A percentile compares a stretch with the other conserved stretches of the same genome.
Conservation (phyloP, 2,329 filamentous ascomycete species). For the Penicillium sp. region DNA sequence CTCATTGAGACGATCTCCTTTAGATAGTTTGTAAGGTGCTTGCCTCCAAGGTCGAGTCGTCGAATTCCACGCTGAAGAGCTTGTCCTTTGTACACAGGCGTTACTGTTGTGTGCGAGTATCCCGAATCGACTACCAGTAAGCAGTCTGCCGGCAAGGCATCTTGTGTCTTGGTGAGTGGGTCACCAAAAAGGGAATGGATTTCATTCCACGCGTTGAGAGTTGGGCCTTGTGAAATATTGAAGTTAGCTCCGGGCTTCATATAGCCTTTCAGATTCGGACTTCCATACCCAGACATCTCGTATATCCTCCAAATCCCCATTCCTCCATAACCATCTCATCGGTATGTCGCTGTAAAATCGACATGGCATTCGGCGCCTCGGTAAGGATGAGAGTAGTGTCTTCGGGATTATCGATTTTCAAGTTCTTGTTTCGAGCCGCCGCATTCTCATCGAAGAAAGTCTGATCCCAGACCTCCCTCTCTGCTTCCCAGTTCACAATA, state of each 20-base stretch:
- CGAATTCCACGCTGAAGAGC: slow-evolving; percentile 80
- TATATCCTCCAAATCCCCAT: slow-evolving; percentile 88
- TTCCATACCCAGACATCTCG: slow-evolving; percentile 67
- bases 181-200: slow-evolving; percentile 69
- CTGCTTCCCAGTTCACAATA: slow-evolving; percentile 92
- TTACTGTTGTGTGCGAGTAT: slow-evolving; percentile 90
- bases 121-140: slow-evolving; percentile 88
- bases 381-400: slow-evolving; percentile 83
- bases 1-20: slow-evolving; percentile 86
- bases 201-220: slow-evolving; percentile 81
- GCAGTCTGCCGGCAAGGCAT: slow-evolving; percentile 67
- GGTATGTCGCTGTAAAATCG: slow-evolving; percentile 80
- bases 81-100: slow-evolving; percentile 78
- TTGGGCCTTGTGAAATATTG: slow-evolving; percentile 56
- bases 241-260: background rate
- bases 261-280: background rate
- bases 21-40: slow-evolving; percentile 88
- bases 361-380: slow-evolving; percentile 82
- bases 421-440: slow-evolving; percentile 55
- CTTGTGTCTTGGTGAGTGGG: slow-evolving; percentile 47
- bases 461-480: slow-evolving; percentile 94
- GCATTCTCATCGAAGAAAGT: slow-evolving; percentile 72
- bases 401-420: slow-evolving; percentile 60
- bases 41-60: slow-evolving; percentile 87
- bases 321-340: slow-evolving; percentile 98